Evolutionary conservation across 1,139 yeast genomes (phyloP).

Genomic region (Lodderomyces margitis): DNA sequence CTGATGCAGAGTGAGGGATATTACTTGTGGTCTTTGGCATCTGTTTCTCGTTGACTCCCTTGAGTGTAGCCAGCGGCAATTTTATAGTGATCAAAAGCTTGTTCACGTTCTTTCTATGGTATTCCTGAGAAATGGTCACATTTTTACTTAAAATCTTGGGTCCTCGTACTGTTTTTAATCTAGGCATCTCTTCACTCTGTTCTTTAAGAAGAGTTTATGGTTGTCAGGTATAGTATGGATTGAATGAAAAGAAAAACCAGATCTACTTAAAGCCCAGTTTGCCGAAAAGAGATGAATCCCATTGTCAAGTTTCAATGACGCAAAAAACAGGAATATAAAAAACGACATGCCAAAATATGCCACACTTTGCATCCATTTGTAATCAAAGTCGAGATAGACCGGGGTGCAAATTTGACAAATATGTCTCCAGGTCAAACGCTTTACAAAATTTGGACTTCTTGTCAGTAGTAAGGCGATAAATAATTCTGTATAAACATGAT

Average conservation of each 20-base stretch:
- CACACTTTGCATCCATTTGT: no score
- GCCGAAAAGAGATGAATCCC: not conserved
- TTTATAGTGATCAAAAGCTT: not conserved
- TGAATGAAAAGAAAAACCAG: not conserved
- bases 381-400: no score
- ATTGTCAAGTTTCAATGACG: not conserved
- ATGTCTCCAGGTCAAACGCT: no score
- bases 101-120: constrained; percentile 1
- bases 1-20: not conserved
- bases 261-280: no score
- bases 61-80: not conserved
- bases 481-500: no score
- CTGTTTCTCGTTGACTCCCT: not conserved
- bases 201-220: no score
- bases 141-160: constrained; percentile 1
- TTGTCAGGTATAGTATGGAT: no score
- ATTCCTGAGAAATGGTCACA: not conserved
- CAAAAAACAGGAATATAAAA: not conserved
- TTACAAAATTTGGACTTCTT: no score
- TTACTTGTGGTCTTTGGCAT: not conserved
- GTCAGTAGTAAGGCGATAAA: no score
- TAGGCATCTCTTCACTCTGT: constrained; percentile 3
- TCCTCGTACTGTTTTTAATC: constrained; percentile 1
- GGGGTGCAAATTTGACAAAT: no score
- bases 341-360: no score